These are phyloP conservation scores for Aspergillus thermomutatus DNA, from an alignment of 2,329 filamentous ascomycete genomes.

Conservation along the genomic window DNA sequence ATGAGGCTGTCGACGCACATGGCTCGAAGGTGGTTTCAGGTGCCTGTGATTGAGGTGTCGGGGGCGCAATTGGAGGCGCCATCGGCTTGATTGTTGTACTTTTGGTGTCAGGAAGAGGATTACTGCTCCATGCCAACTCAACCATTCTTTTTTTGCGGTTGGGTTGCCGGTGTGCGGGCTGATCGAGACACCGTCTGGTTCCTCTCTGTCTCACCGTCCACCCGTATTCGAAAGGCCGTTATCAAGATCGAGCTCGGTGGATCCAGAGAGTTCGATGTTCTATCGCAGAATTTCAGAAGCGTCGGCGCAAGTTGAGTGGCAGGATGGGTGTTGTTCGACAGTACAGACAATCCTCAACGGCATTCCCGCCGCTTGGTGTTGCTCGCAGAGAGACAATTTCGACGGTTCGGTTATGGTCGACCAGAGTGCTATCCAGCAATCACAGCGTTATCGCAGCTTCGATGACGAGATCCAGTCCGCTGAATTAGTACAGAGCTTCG, in stretches of 20 bases:
- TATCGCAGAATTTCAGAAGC: not conserved
- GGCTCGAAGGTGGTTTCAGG: constrained; percentile 66
- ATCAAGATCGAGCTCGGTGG: not conserved
- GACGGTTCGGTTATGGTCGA: not conserved
- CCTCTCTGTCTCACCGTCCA: not conserved
- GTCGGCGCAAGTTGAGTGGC: not conserved
- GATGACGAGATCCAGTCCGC: not conserved
- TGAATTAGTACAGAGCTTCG: not conserved
- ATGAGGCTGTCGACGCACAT: constrained; percentile 83
- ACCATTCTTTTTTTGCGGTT: constrained; percentile 47
- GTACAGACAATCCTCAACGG: not conserved
- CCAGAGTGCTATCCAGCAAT: not conserved
- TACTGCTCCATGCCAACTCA: constrained; percentile 57
- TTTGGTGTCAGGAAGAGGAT: constrained; percentile 57
- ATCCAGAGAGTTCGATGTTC: not conserved
- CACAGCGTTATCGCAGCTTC: not conserved
- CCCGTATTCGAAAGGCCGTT: not conserved
- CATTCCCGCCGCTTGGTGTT: not conserved
- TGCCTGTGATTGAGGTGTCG: constrained; percentile 21
- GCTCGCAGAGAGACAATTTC: not conserved
- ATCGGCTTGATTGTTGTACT: constrained; percentile 54
- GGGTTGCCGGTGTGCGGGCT: not conserved
- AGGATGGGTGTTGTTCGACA: not conserved
- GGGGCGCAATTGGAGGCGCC: constrained; percentile 17
- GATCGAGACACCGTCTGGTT: not conserved